Base-by-base conservation (phyloP, 2,329 filamentous ascomycete genomes). In the Aureobasidium sp. region DNA sequence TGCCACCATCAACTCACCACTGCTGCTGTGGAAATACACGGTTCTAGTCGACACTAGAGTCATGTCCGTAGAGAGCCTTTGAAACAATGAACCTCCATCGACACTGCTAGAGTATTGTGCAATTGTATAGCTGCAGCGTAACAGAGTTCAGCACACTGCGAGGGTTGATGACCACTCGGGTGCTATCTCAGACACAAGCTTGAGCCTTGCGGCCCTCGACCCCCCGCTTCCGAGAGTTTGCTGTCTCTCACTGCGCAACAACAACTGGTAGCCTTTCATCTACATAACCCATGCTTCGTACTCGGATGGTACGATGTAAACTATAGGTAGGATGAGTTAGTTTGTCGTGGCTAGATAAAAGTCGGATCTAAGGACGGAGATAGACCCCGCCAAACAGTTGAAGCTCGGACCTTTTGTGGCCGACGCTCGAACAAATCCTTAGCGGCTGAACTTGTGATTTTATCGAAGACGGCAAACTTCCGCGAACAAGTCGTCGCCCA, bases 151-250 rank as follows among this genome's bases (percentile, higher is more conserved):
- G 6, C 35, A 38, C 6, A n/a, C 35, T 13, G 35, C 2, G 15
- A n/a, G 13, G n/a, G 33, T 43, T 21, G 27, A 33, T 55, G 27
- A 55, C 51, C 51, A 55, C 51, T 55, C 37, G 51, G 51, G 51
- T 55, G 51, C 25, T 55, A 19, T 51, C 10, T 50, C 47, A 53
- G 49, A 23, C 33, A 53, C 33, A 38, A 53, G 49, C 49, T 23
- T 37, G 27, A 53, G 49, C 49, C 19, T 37, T 53, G 33, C 49
- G 35, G 17, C 19, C 19, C 17, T 53, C 49, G 35, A 40, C 49
- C 49, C 49, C 47, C 37, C 47, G 23, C 35, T 23, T 25, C 23
- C 33, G 35, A 38, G 35, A 29, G 21, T 9, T 29, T n/a, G 4
- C 6, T 6, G 19, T 23, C 11, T 17, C 13, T 31, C 3, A 35